Base-by-base conservation (phyloP, 1,284 basidiomycete species). In the Mrakiaceae sp. region DNA sequence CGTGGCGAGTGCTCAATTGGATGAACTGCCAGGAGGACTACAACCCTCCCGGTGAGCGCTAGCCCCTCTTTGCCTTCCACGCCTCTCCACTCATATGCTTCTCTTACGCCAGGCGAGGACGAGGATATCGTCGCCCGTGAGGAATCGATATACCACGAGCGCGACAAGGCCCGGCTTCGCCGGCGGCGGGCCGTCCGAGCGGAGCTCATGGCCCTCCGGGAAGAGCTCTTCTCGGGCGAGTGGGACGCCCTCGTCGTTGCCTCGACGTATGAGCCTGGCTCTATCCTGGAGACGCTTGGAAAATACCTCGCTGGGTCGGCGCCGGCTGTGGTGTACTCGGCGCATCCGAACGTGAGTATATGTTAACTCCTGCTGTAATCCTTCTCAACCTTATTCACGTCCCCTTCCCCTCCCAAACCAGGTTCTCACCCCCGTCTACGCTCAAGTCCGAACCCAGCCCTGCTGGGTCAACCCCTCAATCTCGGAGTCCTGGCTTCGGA, bases 231-330 rank as follows among this genome's bases (percentile, higher is more conserved):
- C 70, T 75, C 79, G 0, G 94, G 93, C 12, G 87, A 87, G 72
- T 97, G 91, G 75, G 90, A 96, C 65, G 86, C 84, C 0, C 79
- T 97, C 16, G 76, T 98, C 60, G 77, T 96, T 55, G 87, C 90
- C 1, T 88, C 86, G 66, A 83, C 89, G 73, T 91, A 96, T 71
- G 92, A 96, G 63, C 86, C 91, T 0, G 83, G 83, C 69, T 90
- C 90, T 0, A 84, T 98, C 67, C 73, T 97, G 16, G 82, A 89
- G 67, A 82, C 82, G 64, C 74, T 98, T 5, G 81, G 81, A 5
- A 82, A 86, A 11, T 90, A 90, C 73, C 77, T 98, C 1, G 83
- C 81, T 1, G 95, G 95, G 0, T 95, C 92, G 4, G 86, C 87
- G 3, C 85, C 85, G 1, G 85, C 98, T 63, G 88, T 93, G 0